Conservation (phyloP, 805 yeast species). For the Cyberlindnera maritima region DNA sequence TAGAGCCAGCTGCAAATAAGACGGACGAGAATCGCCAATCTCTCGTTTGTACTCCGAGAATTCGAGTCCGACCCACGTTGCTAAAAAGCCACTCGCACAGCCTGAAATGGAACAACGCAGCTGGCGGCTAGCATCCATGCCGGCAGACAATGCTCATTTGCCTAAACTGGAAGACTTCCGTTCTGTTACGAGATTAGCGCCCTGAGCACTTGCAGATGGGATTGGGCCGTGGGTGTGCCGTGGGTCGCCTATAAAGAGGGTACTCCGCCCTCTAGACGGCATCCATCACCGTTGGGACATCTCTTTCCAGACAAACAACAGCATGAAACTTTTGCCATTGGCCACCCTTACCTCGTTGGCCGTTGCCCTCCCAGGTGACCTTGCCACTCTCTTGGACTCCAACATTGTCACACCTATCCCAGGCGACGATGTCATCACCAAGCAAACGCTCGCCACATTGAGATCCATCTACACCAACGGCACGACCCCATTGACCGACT, state of each 20-base stretch:
- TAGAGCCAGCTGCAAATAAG: neutral
- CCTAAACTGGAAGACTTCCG: neutral
- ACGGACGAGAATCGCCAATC: neutral
- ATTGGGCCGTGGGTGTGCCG: too few relatives aligned
- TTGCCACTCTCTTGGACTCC: conserved; percentile 6
- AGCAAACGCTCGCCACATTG: conserved; percentile 15
- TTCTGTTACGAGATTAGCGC: neutral
- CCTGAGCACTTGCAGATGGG: neutral
- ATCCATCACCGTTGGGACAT: too few relatives aligned
- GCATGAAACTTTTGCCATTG: conserved; percentile 5
- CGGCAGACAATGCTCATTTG: neutral
- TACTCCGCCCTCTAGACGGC: too few relatives aligned
- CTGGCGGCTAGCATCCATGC: neutral
- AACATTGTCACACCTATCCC: conserved; percentile 12
- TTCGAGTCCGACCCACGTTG: neutral
- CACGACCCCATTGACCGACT: conserved; percentile 18
- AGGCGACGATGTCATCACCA: conserved; percentile 11
- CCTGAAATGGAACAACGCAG: neutral
- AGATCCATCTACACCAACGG: conserved; percentile 19
- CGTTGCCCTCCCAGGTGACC: conserved; percentile 13
- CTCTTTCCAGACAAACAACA: too few relatives aligned
- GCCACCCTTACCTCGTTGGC: conserved; percentile 5
- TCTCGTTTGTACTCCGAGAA: too few relatives aligned
- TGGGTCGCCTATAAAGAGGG: too few relatives aligned
- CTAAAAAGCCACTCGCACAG: neutral